These are phyloP conservation scores for Xylaria scruposa DNA, from an alignment of 495 filamentous ascomycete species.

Conservation along the genomic window DNA sequence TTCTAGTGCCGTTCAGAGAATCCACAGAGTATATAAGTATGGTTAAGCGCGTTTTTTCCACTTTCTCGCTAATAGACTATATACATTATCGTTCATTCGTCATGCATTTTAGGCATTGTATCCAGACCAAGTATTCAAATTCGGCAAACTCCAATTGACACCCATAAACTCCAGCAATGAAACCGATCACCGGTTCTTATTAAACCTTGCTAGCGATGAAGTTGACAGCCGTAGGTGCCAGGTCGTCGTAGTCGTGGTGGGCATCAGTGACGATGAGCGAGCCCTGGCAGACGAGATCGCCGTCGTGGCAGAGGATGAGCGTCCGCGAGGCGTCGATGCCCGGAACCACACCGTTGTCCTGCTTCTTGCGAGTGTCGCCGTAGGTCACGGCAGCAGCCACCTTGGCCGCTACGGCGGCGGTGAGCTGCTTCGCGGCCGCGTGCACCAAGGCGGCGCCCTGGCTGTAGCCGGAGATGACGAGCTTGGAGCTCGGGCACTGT, in stretches of 20 bases:
- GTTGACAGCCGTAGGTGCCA: conserved; percentile 39
- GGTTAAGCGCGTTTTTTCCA: not conserved
- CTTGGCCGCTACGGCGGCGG: conserved; percentile 49
- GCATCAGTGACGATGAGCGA: conserved; percentile 56
- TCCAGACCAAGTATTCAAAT: not conserved
- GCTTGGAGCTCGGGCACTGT: conserved; percentile 45
- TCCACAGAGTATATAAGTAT: not conserved
- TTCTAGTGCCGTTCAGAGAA: not conserved
- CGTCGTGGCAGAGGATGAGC: conserved; percentile 59
- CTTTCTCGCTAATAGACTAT: not conserved
- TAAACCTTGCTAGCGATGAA: conserved; percentile 43
- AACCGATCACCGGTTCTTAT: not conserved
- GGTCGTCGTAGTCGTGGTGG: conserved; percentile 53
- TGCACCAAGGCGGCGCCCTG: conserved; percentile 65
- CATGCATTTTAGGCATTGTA: not conserved
- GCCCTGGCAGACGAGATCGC: conserved; percentile 60
- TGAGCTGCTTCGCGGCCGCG: conserved; percentile 52
- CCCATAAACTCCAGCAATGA: not conserved
- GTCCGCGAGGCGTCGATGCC: conserved; percentile 53
- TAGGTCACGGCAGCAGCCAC: conserved; percentile 63
- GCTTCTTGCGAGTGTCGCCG: conserved; percentile 63
- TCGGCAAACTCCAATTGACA: not conserved
- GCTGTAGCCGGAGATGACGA: conserved; percentile 52
- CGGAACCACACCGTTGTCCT: conserved; percentile 54
- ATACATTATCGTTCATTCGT: conserved; percentile 3